Evolutionary conservation across 805 yeast genomes (phyloP).

Genomic region (Torulaspora delbrueckii): DNA sequence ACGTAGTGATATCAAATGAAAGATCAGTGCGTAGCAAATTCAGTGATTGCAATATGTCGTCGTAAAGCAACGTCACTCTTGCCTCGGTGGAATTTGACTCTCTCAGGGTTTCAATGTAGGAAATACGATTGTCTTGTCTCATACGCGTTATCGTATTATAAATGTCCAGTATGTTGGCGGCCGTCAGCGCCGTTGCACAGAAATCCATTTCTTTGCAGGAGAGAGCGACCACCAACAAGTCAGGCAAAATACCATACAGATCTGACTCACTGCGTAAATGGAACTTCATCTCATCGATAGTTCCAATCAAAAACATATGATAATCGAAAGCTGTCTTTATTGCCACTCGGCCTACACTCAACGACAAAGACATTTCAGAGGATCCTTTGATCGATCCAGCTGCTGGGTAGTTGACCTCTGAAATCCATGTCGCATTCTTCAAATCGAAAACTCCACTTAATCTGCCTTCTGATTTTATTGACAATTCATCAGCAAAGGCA

Average conservation of each 20-base stretch:
- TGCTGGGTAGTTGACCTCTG: conserved; percentile 69
- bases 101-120: conserved; percentile 69
- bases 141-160: conserved; percentile 65
- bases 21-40: conserved; percentile 57
- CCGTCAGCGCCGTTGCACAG: conserved; percentile 77
- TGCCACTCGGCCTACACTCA: conserved; percentile 52
- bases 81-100: conserved; percentile 44
- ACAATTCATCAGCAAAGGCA: conserved; percentile 50
- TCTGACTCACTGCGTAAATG: conserved; percentile 68
- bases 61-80: conserved; percentile 23
- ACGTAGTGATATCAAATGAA: conserved; percentile 52
- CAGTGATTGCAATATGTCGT: conserved; percentile 30
- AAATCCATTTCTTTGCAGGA: conserved; percentile 51
- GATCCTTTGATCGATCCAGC: conserved; percentile 42
- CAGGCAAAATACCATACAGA: conserved; percentile 43
- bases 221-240: conserved; percentile 52
- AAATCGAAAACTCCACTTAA: conserved; percentile 64
- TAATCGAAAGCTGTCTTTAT: conserved; percentile 72
- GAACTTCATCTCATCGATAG: conserved; percentile 44
- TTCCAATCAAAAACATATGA: conserved; percentile 72
- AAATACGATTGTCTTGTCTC: conserved; percentile 63
- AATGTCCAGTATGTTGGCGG: conserved; percentile 76
- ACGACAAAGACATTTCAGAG: conserved; percentile 63
- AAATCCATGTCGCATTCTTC: conserved; percentile 47
- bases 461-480: conserved; percentile 65